A percentile compares a stretch with the other conserved stretches of the same genome.
Conservation (phyloP, 2,329 filamentous ascomycete species). For the Tolypocladium tundrense region DNA sequence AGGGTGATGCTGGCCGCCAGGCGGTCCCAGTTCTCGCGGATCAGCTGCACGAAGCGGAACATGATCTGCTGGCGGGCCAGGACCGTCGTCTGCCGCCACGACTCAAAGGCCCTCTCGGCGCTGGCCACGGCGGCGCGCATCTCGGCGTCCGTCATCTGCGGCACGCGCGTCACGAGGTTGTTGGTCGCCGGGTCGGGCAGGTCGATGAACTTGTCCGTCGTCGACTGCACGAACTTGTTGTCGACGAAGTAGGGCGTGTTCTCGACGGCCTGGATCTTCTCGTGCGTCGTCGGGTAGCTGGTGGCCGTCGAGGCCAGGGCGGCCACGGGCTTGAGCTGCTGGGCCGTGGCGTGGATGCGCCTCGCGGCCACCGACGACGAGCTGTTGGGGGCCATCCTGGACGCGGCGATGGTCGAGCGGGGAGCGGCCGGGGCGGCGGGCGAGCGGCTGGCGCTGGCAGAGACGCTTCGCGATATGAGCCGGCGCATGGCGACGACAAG, state of each 20-base stretch:
- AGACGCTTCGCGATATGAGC: slow-evolving; percentile 29
- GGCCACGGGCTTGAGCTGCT: slow-evolving; percentile 41
- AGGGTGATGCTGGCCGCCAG: slow-evolving; percentile 76
- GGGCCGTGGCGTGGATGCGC: slow-evolving; percentile 47
- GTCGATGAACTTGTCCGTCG: slow-evolving; percentile 64
- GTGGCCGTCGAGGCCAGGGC: slow-evolving; percentile 45
- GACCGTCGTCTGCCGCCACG: slow-evolving; percentile 64
- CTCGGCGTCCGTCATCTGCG: slow-evolving; percentile 70
- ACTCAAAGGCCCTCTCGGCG: slow-evolving; percentile 64
- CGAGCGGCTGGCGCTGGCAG: slow-evolving; percentile 24
- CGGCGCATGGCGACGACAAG: slow-evolving; percentile 31
- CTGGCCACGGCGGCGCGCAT: slow-evolving; percentile 65
- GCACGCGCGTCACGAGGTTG: slow-evolving; percentile 73
- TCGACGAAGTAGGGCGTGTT: slow-evolving; percentile 76
- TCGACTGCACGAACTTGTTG: slow-evolving; percentile 64
- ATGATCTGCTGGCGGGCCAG: slow-evolving; percentile 72
- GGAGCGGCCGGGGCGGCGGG: slow-evolving; percentile 14
- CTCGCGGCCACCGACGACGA: slow-evolving; percentile 30
- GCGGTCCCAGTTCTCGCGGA: slow-evolving; percentile 77
- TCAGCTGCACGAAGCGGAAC: slow-evolving; percentile 74
- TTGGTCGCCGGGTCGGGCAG: slow-evolving; percentile 77
- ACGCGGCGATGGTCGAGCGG: slow-evolving; percentile 14
- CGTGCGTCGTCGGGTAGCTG: slow-evolving; percentile 61
- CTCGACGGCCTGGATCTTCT: slow-evolving; percentile 53
- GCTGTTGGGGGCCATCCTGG: slow-evolving; percentile 25